Evolutionary conservation across 805 yeast species (phyloP).

Genomic region (Saccharomycopsis lassenensis): DNA sequence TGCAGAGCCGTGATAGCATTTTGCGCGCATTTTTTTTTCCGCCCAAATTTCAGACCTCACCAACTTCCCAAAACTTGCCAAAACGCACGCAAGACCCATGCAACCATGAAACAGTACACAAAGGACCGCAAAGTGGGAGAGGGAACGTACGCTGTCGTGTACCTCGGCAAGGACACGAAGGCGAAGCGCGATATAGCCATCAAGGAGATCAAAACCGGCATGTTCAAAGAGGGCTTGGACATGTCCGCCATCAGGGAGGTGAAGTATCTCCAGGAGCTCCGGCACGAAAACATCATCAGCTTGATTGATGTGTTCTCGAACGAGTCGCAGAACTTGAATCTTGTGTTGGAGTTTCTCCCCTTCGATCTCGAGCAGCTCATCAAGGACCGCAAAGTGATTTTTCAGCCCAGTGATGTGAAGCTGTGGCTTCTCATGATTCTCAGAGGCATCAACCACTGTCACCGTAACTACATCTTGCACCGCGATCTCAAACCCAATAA

Average conservation of each 20-base stretch:
- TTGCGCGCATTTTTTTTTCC: too few relatives aligned
- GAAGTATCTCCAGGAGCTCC: constrained; percentile 73
- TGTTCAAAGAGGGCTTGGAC: constrained; percentile 91
- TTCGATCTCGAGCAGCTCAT: constrained; percentile 85
- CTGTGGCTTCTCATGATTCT: constrained; percentile 92
- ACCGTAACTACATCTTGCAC: constrained; percentile 80
- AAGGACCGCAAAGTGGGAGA: constrained; percentile 89
- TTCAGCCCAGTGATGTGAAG: constrained; percentile 79
- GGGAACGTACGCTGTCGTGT: constrained; percentile 97
- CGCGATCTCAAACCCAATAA: constrained; percentile 93
- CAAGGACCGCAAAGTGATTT: constrained; percentile 64
- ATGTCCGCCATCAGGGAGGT: constrained; percentile 96
- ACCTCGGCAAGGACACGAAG: constrained; percentile 57
- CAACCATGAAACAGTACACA: constrained; percentile 21
- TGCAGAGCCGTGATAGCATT: too few relatives aligned
- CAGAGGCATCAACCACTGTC: constrained; percentile 93
- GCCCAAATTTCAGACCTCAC: too few relatives aligned
- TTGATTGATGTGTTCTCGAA: constrained; percentile 77
- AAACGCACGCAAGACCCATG: too few relatives aligned
- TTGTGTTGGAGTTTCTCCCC: constrained; percentile 89
- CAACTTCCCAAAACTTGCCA: too few relatives aligned
- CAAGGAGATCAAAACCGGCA: constrained; percentile 89
- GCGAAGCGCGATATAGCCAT: constrained; percentile 66
- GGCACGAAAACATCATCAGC: constrained; percentile 74
- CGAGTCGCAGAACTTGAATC: constrained; percentile 50